Evolutionary conservation across 2,329 filamentous ascomycete species (phyloP).

Genomic region (Beauveria sp.): DNA sequence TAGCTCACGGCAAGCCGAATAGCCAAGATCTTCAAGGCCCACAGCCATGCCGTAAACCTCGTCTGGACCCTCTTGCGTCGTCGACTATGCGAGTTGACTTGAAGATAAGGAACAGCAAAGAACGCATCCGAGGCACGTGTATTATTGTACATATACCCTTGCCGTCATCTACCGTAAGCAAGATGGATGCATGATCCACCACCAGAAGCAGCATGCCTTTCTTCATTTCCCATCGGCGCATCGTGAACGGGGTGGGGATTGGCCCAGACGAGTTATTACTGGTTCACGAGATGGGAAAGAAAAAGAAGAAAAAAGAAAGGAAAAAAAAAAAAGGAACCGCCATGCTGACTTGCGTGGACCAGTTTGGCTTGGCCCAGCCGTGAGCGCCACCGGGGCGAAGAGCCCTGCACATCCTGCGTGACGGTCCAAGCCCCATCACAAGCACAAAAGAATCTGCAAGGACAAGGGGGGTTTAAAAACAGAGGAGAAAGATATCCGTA

Average conservation of each 20-base stretch:
- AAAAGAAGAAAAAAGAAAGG: not conserved
- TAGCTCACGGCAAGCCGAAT: not conserved
- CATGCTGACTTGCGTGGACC: constrained; percentile 5
- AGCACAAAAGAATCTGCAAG: constrained; percentile 7
- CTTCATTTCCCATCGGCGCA: constrained; percentile 6
- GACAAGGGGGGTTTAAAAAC: not conserved
- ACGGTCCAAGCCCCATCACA: constrained; percentile 2
- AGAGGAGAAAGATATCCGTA: not conserved
- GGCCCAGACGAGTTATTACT: not conserved
- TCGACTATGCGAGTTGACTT: not conserved
- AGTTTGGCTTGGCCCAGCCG: not conserved
- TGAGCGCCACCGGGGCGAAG: constrained; percentile 6
- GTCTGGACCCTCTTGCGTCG: not conserved
- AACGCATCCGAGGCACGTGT: not conserved
- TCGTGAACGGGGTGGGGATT: not conserved
- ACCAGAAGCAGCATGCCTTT: not conserved
- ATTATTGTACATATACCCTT: not conserved
- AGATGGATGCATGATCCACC: not conserved
- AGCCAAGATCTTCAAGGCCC: constrained; percentile 10
- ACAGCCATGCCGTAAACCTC: not conserved
- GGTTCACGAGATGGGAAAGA: not conserved
- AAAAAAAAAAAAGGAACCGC: not conserved
- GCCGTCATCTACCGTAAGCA: not conserved
- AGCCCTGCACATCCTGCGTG: not conserved
- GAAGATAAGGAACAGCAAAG: not conserved